Percentiles rank a stretch among this genome's conserved stretches.
Evolutionary conservation across 805 yeast genomes (phyloP).

Genomic region (Myxozyma neotropica): DNA sequence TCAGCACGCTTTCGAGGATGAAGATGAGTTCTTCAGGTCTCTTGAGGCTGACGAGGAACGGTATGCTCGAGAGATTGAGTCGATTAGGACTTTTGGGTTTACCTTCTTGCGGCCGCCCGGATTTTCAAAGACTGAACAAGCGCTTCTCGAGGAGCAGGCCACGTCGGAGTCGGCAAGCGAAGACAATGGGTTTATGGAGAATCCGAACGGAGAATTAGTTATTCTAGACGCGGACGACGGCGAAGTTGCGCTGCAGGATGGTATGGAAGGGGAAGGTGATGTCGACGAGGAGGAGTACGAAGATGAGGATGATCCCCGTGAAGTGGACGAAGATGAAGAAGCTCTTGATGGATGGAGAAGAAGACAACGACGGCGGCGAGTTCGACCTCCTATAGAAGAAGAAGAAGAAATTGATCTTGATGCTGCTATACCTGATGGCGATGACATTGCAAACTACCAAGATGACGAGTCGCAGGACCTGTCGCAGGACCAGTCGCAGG

Average conservation of each 20-base stretch:
- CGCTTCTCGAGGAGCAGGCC: slow-evolving; percentile 38
- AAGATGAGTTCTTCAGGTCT: not conserved
- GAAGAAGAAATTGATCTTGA: slow-evolving; percentile 36
- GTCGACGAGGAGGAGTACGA: slow-evolving; percentile 35
- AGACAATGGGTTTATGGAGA: slow-evolving; percentile 43
- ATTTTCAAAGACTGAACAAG: slow-evolving; percentile 54
- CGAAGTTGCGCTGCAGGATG: slow-evolving; percentile 37
- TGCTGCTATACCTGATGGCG: slow-evolving; percentile 40
- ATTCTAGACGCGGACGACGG: slow-evolving; percentile 33
- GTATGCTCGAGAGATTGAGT: slow-evolving; percentile 21
- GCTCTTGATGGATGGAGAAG: slow-evolving; percentile 34
- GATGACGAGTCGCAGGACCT: slow-evolving; percentile 25
- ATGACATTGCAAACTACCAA: slow-evolving; percentile 36
- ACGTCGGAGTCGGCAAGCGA: slow-evolving; percentile 39
- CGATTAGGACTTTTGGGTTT: slow-evolving; percentile 52
- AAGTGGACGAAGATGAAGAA: slow-evolving; percentile 37
- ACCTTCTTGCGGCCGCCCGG: slow-evolving; percentile 61
- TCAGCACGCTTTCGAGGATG: not conserved
- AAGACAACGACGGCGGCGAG: slow-evolving; percentile 37
- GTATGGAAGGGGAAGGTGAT: slow-evolving; percentile 34
- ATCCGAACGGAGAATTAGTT: slow-evolving; percentile 36
- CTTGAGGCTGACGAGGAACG: slow-evolving; percentile 22
- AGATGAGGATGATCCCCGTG: slow-evolving; percentile 15
- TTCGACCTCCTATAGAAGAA: slow-evolving; percentile 1
- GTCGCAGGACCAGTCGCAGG: not conserved